phyloP scores from a whole-genome alignment of 1,284 basidiomycete species.

The Takashimella koratensis region DNA sequence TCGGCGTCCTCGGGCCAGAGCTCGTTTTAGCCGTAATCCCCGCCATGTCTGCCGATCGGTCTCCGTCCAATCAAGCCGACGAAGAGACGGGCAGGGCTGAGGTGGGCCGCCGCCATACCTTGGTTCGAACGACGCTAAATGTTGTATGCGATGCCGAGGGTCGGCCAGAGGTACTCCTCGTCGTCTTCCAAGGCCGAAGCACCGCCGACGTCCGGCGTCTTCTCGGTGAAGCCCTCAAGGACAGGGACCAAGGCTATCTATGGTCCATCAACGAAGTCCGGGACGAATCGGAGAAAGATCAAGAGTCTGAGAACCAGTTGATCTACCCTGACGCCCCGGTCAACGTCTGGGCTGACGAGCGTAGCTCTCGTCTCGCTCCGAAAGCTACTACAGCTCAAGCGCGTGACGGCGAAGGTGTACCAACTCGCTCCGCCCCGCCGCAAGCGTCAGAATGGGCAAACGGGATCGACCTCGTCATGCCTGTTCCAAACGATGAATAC shows the following conservation, averaged over 20 bases:
- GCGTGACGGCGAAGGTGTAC: background rate
- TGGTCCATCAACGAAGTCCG: background rate
- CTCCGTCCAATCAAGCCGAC: background rate
- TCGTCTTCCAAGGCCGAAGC: slow-evolving; percentile 31
- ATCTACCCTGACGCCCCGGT: background rate
- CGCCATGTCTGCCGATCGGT: background rate
- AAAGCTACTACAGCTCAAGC: background rate
- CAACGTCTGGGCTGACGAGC: background rate
- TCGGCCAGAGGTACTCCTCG: slow-evolving; percentile 29
- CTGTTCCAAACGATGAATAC: background rate
- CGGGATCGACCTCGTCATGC: background rate
- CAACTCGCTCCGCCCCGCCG: too few relatives aligned
- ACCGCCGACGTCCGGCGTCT: slow-evolving; percentile 25
- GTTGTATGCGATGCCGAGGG: slow-evolving; percentile 21
- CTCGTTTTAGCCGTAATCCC: slow-evolving; percentile 3
- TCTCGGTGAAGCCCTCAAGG: slow-evolving; percentile 30
- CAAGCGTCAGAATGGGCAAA: background rate
- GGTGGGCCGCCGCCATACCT: too few relatives aligned
- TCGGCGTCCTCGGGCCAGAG: slow-evolving; percentile 23
- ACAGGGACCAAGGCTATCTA: background rate
- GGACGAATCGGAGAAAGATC: background rate
- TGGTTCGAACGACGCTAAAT: slow-evolving; percentile 1
- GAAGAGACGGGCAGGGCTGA: background rate
- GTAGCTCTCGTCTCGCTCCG: background rate
- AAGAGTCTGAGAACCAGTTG: background rate